A percentile compares a stretch with the other conserved stretches of the same genome.
Evolutionary conservation across 129 eudicot species (phyloP).

Genomic region (Chrysanthemum seticuspe): DNA sequence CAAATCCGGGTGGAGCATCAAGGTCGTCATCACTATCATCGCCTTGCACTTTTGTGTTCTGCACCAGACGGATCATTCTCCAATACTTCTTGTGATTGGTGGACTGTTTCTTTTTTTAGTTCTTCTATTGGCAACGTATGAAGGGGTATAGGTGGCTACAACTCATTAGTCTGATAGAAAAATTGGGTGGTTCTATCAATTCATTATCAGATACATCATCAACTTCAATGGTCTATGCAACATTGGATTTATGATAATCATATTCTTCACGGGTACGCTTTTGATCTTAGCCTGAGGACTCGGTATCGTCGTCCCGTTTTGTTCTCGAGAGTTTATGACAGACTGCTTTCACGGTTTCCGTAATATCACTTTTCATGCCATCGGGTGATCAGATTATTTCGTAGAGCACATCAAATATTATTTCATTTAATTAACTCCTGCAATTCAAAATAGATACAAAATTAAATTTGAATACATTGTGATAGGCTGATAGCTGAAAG

Average conservation of each 20-base stretch:
- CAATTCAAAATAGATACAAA: conserved; percentile 5
- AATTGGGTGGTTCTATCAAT: conserved; percentile 49
- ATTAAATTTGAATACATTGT: neutral
- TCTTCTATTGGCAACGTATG: conserved; percentile 18
- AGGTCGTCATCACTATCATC: conserved; percentile 71
- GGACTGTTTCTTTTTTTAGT: conserved; percentile 12
- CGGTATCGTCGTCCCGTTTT: conserved; percentile 30
- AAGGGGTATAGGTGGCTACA: neutral
- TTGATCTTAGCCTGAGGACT: conserved; percentile 31
- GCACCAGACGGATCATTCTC: conserved; percentile 17
- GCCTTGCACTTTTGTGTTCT: conserved; percentile 35
- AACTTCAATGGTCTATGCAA: conserved; percentile 18
- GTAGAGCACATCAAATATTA: conserved; percentile 58
- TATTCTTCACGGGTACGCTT: conserved; percentile 24
- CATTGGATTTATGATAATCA: conserved; percentile 19
- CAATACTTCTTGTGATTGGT: conserved; percentile 8
- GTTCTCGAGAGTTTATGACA: conserved; percentile 57
- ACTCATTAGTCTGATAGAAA: conserved; percentile 20
- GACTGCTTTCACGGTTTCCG: conserved; percentile 71
- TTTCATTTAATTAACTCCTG: conserved; percentile 68
- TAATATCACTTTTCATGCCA: conserved; percentile 65
- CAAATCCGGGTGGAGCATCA: conserved; percentile 94
- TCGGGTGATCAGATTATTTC: conserved; percentile 66
- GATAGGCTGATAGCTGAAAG: neutral
- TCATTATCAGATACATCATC: conserved; percentile 43